These are phyloP conservation scores for Acer negundo DNA, from an alignment of 345 rosid species.

Conservation along the genomic window DNA sequence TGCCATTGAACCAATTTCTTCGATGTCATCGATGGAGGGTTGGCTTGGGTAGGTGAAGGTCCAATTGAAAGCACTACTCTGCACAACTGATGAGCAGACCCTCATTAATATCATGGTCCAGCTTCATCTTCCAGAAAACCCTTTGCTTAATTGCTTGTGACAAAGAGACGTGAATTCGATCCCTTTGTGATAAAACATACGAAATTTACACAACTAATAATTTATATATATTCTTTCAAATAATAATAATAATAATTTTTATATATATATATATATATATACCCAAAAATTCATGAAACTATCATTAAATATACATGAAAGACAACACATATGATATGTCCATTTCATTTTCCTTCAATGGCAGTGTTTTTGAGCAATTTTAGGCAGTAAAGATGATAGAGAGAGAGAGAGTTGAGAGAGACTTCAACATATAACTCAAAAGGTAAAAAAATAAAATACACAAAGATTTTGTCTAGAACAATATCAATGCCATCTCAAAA, in stretches of 20 bases:
- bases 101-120: background rate
- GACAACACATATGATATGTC: conserved; percentile 10
- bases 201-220: no score
- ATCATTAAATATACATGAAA: background rate
- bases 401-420: background rate
- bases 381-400: background rate
- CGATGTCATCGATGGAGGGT: no score
- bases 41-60: no score
- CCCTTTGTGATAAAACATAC: no score
- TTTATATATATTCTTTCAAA: no score
- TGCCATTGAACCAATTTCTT: no score
- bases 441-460: background rate
- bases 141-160: no score
- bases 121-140: background rate
- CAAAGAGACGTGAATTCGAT: no score
- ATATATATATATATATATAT: background rate
- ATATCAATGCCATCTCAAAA: background rate
- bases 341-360: conserved; percentile 7
- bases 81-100: background rate
- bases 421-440: background rate
- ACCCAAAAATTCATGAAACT: conserved; percentile 14
- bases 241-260: no score
- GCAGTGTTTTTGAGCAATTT: conserved; percentile 5
- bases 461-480: background rate
- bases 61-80: background rate